A percentile compares a stretch with the other conserved stretches of the same genome.
Conservation (phyloP, 148 eudicot genomes). For the Vaccinium corymbosum region DNA sequence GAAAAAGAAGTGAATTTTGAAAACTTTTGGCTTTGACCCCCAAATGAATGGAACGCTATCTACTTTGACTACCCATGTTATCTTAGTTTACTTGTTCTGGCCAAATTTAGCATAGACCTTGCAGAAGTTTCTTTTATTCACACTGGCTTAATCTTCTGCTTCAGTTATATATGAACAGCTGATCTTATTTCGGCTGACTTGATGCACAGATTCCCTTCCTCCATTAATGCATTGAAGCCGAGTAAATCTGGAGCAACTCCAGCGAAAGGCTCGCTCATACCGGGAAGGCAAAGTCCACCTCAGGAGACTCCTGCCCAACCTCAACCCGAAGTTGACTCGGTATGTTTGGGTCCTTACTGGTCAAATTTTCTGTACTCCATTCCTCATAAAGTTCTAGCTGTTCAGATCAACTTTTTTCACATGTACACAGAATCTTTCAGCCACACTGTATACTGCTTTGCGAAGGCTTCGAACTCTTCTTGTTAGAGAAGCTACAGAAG, state of each 20-base stretch:
- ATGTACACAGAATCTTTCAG: constrained; percentile 58
- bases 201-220: constrained; percentile 54
- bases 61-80: neutral
- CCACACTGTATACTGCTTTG: constrained; percentile 54
- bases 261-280: constrained; percentile 44
- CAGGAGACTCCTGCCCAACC: constrained; percentile 36
- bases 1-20: neutral
- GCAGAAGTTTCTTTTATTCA: neutral
- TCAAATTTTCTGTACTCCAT: neutral
- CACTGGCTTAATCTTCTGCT: neutral
- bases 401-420: neutral
- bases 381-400: constrained; percentile 1
- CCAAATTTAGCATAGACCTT: neutral
- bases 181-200: neutral
- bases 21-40: neutral
- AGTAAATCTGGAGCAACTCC: constrained; percentile 48
- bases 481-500: constrained; percentile 55
- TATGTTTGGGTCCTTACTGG: constrained; percentile 18
- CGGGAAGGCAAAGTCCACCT: constrained; percentile 43
- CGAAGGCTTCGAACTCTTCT: constrained; percentile 51
- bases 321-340: constrained; percentile 40
- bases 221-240: constrained; percentile 39
- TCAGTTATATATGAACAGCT: neutral
- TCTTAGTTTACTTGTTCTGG: neutral
- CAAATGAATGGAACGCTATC: neutral